Percentiles rank a stretch among this genome's conserved stretches.
phyloP scores from a whole-genome alignment of 441 rosid genomes.

The Croton setiger region DNA sequence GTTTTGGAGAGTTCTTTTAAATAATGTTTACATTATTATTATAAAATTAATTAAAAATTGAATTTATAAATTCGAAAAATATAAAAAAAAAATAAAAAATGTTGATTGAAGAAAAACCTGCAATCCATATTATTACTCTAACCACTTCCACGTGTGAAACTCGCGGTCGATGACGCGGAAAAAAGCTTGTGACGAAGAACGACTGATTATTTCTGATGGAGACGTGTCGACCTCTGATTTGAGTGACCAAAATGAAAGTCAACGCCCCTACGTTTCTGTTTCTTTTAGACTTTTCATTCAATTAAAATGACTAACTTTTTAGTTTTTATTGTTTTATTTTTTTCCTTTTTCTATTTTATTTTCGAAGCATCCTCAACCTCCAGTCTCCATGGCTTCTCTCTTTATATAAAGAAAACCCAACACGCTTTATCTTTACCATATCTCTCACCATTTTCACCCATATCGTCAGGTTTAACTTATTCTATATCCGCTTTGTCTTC shows the following conservation, averaged over 20 bases:
- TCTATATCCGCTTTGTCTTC: neutral
- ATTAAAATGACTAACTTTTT: neutral
- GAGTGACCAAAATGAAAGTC: too few species aligned
- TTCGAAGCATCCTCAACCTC: neutral
- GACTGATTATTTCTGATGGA: neutral
- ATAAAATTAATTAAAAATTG: too few species aligned
- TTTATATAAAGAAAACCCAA: neutral
- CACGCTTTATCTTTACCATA: too few species aligned
- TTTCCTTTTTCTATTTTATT: neutral
- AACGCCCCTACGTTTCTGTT: neutral
- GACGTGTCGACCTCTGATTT: conserved; percentile 10
- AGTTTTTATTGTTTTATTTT: neutral
- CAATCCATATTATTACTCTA: too few species aligned
- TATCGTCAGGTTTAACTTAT: neutral
- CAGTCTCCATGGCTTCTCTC: neutral
- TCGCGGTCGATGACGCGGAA: too few species aligned
- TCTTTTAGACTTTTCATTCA: conserved; percentile 1
- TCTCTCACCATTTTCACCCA: neutral
- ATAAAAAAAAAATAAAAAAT: too few species aligned
- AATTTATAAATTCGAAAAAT: too few species aligned
- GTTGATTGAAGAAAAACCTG: too few species aligned
- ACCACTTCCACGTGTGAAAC: too few species aligned
- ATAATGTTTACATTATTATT: too few species aligned
- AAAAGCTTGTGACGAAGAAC: too few species aligned
- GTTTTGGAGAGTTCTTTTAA: too few species aligned